These are phyloP conservation scores for Fraxinus cuspidata DNA, from an alignment of 257 asterid genomes.

Conservation along the genomic window DNA sequence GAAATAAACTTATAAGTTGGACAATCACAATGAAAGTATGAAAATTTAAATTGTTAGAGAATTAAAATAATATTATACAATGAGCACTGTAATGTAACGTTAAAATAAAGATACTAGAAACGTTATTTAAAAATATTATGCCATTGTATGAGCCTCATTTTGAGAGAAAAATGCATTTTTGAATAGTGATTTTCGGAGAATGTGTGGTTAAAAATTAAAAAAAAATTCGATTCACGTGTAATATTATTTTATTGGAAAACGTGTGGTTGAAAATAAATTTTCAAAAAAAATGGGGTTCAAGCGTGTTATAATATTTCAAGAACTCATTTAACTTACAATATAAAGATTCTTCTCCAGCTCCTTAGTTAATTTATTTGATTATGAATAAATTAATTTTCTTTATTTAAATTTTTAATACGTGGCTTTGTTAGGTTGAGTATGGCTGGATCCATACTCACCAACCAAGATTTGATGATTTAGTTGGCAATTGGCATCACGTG, in stretches of 20 bases:
- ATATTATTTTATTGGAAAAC: no score
- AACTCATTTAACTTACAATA: not conserved
- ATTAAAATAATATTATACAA: no score
- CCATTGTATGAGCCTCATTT: no score
- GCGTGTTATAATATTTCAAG: not conserved
- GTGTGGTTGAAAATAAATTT: no score
- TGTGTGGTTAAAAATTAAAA: no score
- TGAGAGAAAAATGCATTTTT: no score
- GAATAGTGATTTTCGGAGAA: no score
- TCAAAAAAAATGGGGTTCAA: not conserved
- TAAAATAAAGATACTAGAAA: not conserved
- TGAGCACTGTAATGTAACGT: not conserved
- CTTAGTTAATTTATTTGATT: not conserved
- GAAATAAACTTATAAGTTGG: not conserved
- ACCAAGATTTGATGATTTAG: not conserved
- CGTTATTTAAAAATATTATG: not conserved
- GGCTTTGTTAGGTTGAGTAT: not conserved
- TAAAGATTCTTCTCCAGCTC: not conserved
- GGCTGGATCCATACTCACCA: not conserved
- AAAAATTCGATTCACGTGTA: no score
- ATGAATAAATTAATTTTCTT: no score
- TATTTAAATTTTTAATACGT: no score
- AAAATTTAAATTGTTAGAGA: no score
- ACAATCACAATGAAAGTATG: not conserved
- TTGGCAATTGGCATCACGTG: not conserved